These are phyloP conservation scores for Cenchrus fungigraminus DNA, from an alignment of 176 grass and related monocot genomes.

Conservation along the genomic window DNA sequence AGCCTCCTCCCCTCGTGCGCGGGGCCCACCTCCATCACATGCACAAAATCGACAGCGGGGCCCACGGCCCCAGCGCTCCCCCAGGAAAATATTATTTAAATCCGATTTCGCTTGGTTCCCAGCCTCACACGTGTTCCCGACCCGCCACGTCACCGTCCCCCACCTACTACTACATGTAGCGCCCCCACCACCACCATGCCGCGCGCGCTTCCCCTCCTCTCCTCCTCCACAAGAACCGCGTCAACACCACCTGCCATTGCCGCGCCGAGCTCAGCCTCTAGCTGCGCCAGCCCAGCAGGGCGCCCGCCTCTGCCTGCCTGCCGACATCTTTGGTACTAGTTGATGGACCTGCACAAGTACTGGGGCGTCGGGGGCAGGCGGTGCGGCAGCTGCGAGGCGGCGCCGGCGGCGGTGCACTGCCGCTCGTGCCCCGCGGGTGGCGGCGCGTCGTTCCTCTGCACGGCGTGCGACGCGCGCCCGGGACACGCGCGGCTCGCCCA, in stretches of 20 bases:
- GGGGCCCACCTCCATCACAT: conserved; percentile 46
- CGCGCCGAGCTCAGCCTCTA: background rate
- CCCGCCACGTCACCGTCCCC: conserved; percentile 30
- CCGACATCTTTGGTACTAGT: too few relatives aligned
- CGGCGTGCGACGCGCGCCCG: conserved; percentile 49
- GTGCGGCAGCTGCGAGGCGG: conserved; percentile 56
- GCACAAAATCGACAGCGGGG: conserved; percentile 3
- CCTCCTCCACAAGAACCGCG: background rate
- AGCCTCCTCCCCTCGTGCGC: background rate
- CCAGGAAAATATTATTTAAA: background rate
- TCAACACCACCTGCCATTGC: conserved; percentile 16
- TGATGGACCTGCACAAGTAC: conserved; percentile 51
- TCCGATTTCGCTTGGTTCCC: conserved; percentile 47
- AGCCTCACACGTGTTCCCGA: conserved; percentile 31
- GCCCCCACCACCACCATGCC: background rate
- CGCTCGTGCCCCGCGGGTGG: conserved; percentile 39
- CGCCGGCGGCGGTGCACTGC: conserved; percentile 59
- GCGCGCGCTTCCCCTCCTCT: background rate
- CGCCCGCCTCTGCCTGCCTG: background rate
- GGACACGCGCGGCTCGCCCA: conserved; percentile 48
- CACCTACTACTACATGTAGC: conserved; percentile 53
- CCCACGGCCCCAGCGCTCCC: background rate
- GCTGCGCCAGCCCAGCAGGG: background rate
- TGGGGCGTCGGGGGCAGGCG: conserved; percentile 43
- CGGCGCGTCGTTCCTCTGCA: conserved; percentile 42